phyloP scores from a whole-genome alignment of 331 rosid genomes.

The Cydonia oblonga region DNA sequence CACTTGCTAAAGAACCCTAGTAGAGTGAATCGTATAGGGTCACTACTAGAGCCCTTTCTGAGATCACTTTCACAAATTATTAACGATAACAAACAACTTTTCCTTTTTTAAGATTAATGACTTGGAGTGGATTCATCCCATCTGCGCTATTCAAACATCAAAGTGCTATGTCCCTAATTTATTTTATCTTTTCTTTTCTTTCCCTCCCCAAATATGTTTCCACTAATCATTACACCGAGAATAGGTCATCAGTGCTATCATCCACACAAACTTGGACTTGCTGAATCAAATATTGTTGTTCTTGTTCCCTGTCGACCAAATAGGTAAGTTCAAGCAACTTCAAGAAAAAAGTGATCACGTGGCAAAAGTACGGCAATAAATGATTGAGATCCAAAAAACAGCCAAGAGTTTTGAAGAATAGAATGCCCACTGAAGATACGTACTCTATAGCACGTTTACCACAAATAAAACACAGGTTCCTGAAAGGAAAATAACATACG shows the following conservation, averaged over 20 bases:
- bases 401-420: background rate
- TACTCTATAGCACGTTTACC: background rate
- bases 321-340: background rate
- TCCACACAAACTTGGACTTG: no score
- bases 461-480: background rate
- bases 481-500: background rate
- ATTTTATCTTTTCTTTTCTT: background rate
- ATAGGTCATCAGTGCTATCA: background rate
- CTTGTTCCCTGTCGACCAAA: background rate
- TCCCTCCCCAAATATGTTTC: background rate
- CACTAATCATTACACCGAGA: background rate
- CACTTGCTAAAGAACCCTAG: background rate
- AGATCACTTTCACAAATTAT: background rate
- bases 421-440: background rate
- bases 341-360: background rate
- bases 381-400: background rate
- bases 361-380: background rate
- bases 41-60: background rate
- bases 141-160: background rate
- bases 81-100: background rate
- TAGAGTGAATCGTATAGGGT: background rate
- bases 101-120: background rate
- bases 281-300: background rate
- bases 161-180: background rate
- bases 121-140: background rate